phyloP scores from a whole-genome alignment of 305 asterid genomes.

The Plantago lanceolata region DNA sequence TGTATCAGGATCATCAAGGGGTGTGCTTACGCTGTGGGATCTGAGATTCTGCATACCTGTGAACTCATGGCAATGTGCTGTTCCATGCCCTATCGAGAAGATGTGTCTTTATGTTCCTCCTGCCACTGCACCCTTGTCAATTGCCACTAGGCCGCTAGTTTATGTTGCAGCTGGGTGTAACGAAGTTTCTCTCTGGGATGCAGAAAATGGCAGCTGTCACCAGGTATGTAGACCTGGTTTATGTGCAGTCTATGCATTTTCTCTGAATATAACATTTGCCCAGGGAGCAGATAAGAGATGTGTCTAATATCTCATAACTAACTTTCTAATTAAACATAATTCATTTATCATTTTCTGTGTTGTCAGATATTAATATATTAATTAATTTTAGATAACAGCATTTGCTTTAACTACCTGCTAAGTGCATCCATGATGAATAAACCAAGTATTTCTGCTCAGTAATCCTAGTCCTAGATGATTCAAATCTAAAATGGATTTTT shows the following conservation, averaged over 20 bases:
- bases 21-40: slow-evolving; percentile 97
- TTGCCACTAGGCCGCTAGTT: slow-evolving; percentile 83
- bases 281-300: too few species aligned
- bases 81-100: slow-evolving; percentile 76
- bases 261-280: not conserved
- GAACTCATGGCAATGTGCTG: slow-evolving; percentile 87
- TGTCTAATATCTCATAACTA: too few species aligned
- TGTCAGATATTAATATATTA: too few species aligned
- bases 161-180: slow-evolving; percentile 98
- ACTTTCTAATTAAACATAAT: too few species aligned
- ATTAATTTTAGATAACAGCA: too few species aligned
- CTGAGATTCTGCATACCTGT: slow-evolving; percentile 95
- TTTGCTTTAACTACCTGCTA: too few species aligned
- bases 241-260: not conserved
- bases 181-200: slow-evolving; percentile 98
- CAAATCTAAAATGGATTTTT: too few species aligned
- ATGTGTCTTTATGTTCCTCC: slow-evolving; percentile 96
- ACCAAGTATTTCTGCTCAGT: not conserved
- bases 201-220: slow-evolving; percentile 98
- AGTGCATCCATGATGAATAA: too few species aligned
- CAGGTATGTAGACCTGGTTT: slow-evolving; percentile 52
- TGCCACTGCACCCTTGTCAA: slow-evolving; percentile 67
- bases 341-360: too few species aligned
- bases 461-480: not conserved
- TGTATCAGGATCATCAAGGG: slow-evolving; percentile 95